These are phyloP conservation scores for Afroboletus lepidellus DNA, from an alignment of 1,284 basidiomycete genomes.

Conservation along the genomic window DNA sequence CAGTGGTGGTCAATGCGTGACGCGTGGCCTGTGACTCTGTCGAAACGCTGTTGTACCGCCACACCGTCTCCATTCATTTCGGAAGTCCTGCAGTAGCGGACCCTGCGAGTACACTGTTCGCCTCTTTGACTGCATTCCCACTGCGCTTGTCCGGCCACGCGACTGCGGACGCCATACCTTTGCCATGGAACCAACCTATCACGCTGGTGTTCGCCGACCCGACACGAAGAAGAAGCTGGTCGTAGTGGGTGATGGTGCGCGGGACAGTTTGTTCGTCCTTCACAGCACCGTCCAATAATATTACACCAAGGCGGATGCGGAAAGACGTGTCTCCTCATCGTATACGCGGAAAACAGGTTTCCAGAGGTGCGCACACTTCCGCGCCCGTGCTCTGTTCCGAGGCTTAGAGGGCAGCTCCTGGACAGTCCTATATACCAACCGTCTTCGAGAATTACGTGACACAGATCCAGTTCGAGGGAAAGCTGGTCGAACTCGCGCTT, in stretches of 20 bases:
- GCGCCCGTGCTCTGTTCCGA: slow-evolving; percentile 4
- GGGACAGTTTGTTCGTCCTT: slow-evolving; percentile 36
- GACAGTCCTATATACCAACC: slow-evolving; percentile 94
- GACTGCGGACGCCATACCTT: slow-evolving; percentile 6
- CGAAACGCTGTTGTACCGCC: slow-evolving; percentile 26
- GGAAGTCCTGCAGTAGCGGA: slow-evolving; percentile 5
- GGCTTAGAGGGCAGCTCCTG: slow-evolving; percentile 9
- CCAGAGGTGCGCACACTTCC: slow-evolving; percentile 72
- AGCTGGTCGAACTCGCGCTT: slow-evolving; percentile 89
- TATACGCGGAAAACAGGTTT: slow-evolving; percentile 97
- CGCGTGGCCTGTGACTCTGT: slow-evolving; percentile 35
- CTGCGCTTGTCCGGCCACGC: slow-evolving; percentile 18
- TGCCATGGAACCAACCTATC: slow-evolving; percentile 28
- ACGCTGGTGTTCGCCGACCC: slow-evolving; percentile 47
- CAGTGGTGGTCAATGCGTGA: slow-evolving; percentile 41
- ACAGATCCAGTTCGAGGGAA: slow-evolving; percentile 84
- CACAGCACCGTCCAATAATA: slow-evolving; percentile 29
- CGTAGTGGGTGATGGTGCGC: slow-evolving; percentile 85
- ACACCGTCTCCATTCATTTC: slow-evolving; percentile 4
- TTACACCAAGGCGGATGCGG: slow-evolving; percentile 65
- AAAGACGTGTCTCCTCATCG: slow-evolving; percentile 91
- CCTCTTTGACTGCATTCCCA: too few species aligned
- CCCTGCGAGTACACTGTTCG: not conserved
- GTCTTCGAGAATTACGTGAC: slow-evolving; percentile 99
- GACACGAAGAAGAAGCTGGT: slow-evolving; percentile 89